Evolutionary conservation across 2,329 filamentous ascomycete species (phyloP).

Genomic region (Chaetothyriales sp.): DNA sequence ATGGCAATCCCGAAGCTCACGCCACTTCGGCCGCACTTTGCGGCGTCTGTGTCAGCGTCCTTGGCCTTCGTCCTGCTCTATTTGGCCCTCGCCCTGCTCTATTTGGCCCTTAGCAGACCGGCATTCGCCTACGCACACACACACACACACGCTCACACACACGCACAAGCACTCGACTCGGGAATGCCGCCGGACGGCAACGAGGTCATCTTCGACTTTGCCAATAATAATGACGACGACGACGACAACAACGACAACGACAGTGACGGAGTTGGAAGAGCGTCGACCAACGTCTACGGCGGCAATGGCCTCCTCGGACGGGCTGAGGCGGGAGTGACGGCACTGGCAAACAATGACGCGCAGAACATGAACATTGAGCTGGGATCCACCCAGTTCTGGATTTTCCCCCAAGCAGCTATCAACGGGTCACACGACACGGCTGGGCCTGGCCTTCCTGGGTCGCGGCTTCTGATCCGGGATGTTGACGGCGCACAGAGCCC

Average conservation of each 20-base stretch:
- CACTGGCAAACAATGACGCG: constrained; percentile 53
- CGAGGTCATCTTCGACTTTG: constrained; percentile 24
- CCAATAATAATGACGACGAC: constrained; percentile 20
- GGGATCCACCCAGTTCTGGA: constrained; percentile 51
- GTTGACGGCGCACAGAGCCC: constrained; percentile 9
- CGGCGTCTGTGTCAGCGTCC: constrained; percentile 51
- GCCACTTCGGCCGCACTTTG: constrained; percentile 58
- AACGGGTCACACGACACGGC: constrained; percentile 30
- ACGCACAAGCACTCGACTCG: constrained; percentile 44
- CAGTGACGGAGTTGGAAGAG: constrained; percentile 1
- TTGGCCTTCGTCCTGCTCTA: constrained; percentile 48
- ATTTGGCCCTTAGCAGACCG: constrained; percentile 45
- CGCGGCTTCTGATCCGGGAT: constrained; percentile 12
- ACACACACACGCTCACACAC: too few relatives aligned
- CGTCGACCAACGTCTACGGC: constrained; percentile 2
- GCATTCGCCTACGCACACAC: constrained; percentile 49
- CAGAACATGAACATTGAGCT: constrained; percentile 45
- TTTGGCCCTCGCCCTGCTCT: constrained; percentile 47
- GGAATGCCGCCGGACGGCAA: constrained; percentile 34
- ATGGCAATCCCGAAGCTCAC: constrained; percentile 41
- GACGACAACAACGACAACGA: constrained; percentile 19
- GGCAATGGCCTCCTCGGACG: constrained; percentile 42
- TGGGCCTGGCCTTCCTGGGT: constrained; percentile 25
- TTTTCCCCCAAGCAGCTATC: constrained; percentile 46
- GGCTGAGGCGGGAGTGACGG: constrained; percentile 35